Evolutionary conservation across 805 yeast species (phyloP).

Genomic region (Saccharomycopsis schoenii): DNA sequence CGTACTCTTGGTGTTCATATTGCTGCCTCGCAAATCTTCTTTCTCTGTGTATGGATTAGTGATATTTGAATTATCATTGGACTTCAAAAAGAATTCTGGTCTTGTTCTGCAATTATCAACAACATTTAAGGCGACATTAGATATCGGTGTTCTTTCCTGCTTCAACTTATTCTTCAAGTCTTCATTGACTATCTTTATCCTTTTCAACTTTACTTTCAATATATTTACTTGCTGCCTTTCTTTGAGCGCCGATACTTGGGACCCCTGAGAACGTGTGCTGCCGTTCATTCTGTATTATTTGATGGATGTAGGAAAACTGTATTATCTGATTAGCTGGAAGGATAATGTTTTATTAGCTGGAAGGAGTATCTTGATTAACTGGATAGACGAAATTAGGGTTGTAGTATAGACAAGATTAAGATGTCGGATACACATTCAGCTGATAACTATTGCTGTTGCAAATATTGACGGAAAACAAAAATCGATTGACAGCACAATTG

Average conservation of each 20-base stretch:
- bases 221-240: neutral
- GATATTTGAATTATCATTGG: neutral
- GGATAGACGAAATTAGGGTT: too few relatives aligned
- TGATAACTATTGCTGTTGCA: too few relatives aligned
- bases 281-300: neutral
- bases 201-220: neutral
- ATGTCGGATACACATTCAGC: too few relatives aligned
- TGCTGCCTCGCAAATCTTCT: neutral
- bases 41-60: neutral
- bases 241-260: neutral
- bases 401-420: too few relatives aligned
- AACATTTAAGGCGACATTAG: constrained; percentile 2
- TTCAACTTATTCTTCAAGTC: constrained; percentile 1
- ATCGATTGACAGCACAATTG: too few relatives aligned
- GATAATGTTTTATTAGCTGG: too few relatives aligned
- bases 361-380: too few relatives aligned
- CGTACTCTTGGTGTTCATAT: neutral
- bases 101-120: constrained; percentile 1
- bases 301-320: neutral
- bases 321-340: too few relatives aligned
- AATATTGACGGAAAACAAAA: too few relatives aligned
- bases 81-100: neutral
- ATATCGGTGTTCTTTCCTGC: neutral
- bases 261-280: neutral
- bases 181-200: neutral